Base-by-base conservation (phyloP, 768 basidiomycete genomes). In the Boletus rubescentipes region DNA sequence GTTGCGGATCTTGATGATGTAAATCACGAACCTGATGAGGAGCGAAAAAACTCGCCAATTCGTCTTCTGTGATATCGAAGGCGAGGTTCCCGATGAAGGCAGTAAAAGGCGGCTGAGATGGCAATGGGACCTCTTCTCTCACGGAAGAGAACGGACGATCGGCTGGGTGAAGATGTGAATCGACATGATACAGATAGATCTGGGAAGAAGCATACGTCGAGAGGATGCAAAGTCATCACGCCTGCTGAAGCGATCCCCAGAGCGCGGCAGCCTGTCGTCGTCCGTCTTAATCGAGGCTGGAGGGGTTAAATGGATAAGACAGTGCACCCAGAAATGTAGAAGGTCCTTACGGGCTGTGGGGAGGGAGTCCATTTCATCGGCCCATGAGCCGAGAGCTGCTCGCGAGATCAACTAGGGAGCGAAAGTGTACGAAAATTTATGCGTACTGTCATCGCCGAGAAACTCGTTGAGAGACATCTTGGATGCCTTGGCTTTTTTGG, bases 61-160 rank as follows among this genome's bases (percentile, higher is more conserved):
- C 94, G 5, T 66, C 63, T 69, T 98, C 94, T 23, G 85, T 85
- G 54, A 93, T 82, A 73, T 98, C 97, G 58, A 98, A 99, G 6
- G 93, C 81, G 34, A 99, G 77, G 73, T 98, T 99, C 49, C 96
- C 97, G 61, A 98, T 80, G 65, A 93, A 98, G n/a, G 91, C 94
- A 26, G 94, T 98, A 75, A 85, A 99, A 5, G 97, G 97, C 12
- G 97, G 92, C 51, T 84, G 83, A 41, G 91, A 90, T 14, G 97
- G 97, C n/a, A 98, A 72, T n/a, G 96, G 94, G 18, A 98, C 77
- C 68, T 98, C 95, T 67, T 96, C 94, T 52, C 93, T 83, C 42
- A 82, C 80, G 58, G 88, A 79, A 18, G 64, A 67, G 50, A 78
- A 77, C 46, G 73, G 69, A 72, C 88, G 77, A 75, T 89, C 80